Conservation (phyloP, 306 rosid species). For the Pachyrhizus erosus region DNA sequence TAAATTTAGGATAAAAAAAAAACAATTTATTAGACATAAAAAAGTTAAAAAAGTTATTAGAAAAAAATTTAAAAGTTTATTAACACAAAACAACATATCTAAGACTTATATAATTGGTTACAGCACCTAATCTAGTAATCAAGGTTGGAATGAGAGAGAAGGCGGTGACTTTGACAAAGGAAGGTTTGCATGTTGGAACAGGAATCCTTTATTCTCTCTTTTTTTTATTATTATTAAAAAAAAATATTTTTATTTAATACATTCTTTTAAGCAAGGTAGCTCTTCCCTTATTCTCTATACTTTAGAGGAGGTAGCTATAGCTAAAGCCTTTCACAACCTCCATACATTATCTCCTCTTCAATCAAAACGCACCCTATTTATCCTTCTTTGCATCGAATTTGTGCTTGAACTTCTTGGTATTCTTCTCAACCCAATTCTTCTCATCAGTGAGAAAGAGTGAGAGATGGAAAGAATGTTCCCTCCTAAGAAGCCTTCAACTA, state of each 20-base stretch:
- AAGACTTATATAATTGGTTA: background rate
- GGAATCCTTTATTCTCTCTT: slow-evolving; percentile 46
- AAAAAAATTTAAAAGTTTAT: too few species aligned
- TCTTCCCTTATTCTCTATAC: slow-evolving; percentile 50
- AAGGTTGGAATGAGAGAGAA: slow-evolving; percentile 27
- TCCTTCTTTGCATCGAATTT: slow-evolving; percentile 91
- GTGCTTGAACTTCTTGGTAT: slow-evolving; percentile 86
- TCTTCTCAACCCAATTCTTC: slow-evolving; percentile 42
- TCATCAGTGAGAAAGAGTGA: slow-evolving; percentile 43
- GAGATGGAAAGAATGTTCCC: slow-evolving; percentile 87
- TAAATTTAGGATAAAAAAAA: too few species aligned
- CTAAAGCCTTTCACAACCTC: slow-evolving; percentile 52
- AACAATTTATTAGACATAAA: too few species aligned
- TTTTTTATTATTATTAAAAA: background rate
- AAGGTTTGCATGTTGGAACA: slow-evolving; percentile 58
- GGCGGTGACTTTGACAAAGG: slow-evolving; percentile 67
- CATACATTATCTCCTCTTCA: slow-evolving; percentile 54
- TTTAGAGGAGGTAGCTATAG: slow-evolving; percentile 43
- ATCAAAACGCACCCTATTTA: slow-evolving; percentile 86
- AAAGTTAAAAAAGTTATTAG: too few species aligned
- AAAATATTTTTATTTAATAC: slow-evolving; percentile 26
- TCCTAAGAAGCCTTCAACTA: slow-evolving; percentile 92
- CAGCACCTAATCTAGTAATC: background rate
- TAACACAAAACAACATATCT: too few species aligned
- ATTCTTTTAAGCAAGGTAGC: slow-evolving; percentile 50